Evolutionary conservation across 306 rosid species (phyloP).

Genomic region (Quercus cerris): DNA sequence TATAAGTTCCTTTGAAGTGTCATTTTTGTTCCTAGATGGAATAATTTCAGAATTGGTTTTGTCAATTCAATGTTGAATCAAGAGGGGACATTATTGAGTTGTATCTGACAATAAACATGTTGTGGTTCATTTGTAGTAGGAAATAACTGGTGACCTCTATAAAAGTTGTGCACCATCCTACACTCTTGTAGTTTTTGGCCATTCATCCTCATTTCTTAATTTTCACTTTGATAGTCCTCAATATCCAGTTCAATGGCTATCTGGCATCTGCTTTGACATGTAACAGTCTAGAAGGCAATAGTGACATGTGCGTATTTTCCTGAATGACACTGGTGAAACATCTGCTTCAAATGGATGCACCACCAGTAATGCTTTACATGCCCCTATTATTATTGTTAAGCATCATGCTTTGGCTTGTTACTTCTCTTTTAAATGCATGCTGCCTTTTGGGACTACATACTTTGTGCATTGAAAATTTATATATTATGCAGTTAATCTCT

Average conservation of each 20-base stretch:
- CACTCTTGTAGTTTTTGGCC: background rate
- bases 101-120: background rate
- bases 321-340: too few species aligned
- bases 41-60: background rate
- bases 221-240: background rate
- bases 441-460: background rate
- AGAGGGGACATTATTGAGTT: background rate
- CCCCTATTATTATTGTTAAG: background rate
- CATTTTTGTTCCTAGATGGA: background rate
- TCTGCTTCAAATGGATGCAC: too few species aligned
- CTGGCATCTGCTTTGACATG: too few species aligned
- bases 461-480: background rate
- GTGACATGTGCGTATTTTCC: too few species aligned
- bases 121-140: background rate
- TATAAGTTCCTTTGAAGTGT: background rate
- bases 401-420: background rate
- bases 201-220: background rate
- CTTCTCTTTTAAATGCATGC: background rate
- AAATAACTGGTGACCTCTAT: background rate
- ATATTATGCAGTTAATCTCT: background rate
- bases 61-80: background rate
- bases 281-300: too few species aligned
- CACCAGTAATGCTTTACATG: background rate
- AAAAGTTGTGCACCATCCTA: background rate
- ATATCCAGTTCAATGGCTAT: background rate